Evolutionary conservation across 306 rosid genomes (phyloP).

Genomic region (Mimosa bimucronata): DNA sequence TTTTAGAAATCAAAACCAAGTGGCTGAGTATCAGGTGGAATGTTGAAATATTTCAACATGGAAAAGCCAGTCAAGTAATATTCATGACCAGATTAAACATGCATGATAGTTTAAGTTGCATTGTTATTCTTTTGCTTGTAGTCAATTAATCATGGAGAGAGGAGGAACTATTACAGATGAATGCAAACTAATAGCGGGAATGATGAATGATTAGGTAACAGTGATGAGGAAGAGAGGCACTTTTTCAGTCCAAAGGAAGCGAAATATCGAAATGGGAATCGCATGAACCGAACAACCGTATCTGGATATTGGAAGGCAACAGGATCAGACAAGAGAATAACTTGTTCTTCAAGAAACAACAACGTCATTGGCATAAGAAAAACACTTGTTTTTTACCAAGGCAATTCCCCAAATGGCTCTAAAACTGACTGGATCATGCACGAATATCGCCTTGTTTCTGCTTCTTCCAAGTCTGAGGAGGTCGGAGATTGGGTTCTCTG

Average conservation of each 20-base stretch:
- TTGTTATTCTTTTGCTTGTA: neutral
- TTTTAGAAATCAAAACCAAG: neutral
- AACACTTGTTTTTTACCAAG: conserved; percentile 61
- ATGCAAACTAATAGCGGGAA: neutral
- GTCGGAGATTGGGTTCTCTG: conserved; percentile 78
- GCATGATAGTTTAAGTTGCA: neutral
- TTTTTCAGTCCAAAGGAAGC: conserved; percentile 69
- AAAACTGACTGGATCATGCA: conserved; percentile 82
- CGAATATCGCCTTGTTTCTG: conserved; percentile 63
- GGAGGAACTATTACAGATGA: neutral
- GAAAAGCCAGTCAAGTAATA: neutral
- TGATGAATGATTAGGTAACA: conserved; percentile 36
- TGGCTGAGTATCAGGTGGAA: too few relatives aligned
- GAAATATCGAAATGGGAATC: conserved; percentile 54
- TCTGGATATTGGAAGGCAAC: conserved; percentile 85
- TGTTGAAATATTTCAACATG: too few relatives aligned
- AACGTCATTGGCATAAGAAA: conserved; percentile 62
- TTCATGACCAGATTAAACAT: neutral
- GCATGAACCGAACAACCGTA: conserved; percentile 60
- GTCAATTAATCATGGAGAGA: neutral
- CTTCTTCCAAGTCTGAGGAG: conserved; percentile 25
- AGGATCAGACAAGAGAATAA: conserved; percentile 63
- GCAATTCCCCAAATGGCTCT: conserved; percentile 54
- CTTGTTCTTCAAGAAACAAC: conserved; percentile 46
- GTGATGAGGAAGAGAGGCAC: conserved; percentile 60